Base-by-base conservation (phyloP, 208 protist genomes). In the Crithidia expoeki region DNA sequence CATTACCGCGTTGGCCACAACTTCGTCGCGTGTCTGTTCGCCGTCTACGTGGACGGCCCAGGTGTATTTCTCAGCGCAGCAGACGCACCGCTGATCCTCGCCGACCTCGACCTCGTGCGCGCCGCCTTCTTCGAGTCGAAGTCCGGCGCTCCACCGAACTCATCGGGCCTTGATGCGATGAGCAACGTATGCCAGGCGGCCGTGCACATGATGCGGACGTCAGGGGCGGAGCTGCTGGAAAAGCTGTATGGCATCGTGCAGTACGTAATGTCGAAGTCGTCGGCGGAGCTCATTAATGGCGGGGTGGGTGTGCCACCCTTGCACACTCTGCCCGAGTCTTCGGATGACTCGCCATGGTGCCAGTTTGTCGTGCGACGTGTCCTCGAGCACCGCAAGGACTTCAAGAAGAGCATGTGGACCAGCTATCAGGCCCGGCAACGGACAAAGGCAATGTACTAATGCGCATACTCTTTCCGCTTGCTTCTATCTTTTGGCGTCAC, bases 311-410 rank as follows among this genome's bases (percentile, higher is more conserved):
- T 89, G 33, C 88, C 88, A 12, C 77, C 75, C 9, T 67, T 90
- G 34, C 69, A 67, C 53, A 71, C 57, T 19, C 74, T 93, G 40
- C 85, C 82, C 14, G 79, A 85, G 53, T 72, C 47, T 19, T 75
- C 79, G 23, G 64, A 70, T 32, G 72, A 81, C 58, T 86, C 85
- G 3, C 88, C 88, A 51, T 93, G 82, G 85, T 89, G 88, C 49
- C 79, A 87, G 55, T 85, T 85, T 49, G 64, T 90, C 42, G 76
- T 89, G 21, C 82, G 78, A 9, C 68, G 70, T 6, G 81, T 93
- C 17, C 62, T 93, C 17, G 60, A 74, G 38, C 85, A 84, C 40
- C 82, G 88, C 12, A 83, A 80, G 46, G 65, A 58, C 17, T 75
- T 76, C 12, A 84, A 80, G 71, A 47, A 62, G 56, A 56, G 42